These are phyloP conservation scores for Margaritispora aquatica DNA, from an alignment of 495 filamentous ascomycete species.

Conservation along the genomic window DNA sequence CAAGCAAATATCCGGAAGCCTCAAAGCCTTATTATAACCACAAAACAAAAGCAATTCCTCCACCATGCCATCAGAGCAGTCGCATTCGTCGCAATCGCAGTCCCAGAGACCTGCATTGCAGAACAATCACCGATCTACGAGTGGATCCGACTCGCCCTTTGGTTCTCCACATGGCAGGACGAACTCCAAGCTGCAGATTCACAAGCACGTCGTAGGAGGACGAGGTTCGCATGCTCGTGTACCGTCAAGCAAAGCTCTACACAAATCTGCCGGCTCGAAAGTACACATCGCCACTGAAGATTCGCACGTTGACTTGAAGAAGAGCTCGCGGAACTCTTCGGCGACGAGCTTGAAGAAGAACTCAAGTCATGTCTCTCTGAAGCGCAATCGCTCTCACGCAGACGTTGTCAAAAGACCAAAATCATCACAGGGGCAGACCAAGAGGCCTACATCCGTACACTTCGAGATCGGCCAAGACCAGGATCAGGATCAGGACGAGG, in stretches of 20 bases:
- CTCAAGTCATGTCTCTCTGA: constrained; percentile 39
- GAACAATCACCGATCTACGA: constrained; percentile 13
- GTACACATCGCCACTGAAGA: constrained; percentile 14
- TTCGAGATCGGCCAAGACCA: constrained; percentile 28
- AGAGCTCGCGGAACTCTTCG: constrained; percentile 30
- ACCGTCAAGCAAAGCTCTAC: constrained; percentile 19
- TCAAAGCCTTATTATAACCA: constrained; percentile 5
- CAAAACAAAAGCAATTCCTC: constrained; percentile 4
- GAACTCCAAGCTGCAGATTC: constrained; percentile 14
- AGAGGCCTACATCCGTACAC: constrained; percentile 34
- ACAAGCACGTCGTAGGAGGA: constrained; percentile 23
- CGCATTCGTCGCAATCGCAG: constrained; percentile 13
- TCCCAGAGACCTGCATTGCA: constrained; percentile 8
- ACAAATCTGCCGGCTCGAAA: constrained; percentile 18
- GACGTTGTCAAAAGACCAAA: constrained; percentile 36
- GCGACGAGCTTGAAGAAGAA: constrained; percentile 39
- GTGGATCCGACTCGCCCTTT: constrained; percentile 20
- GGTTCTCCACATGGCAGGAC: constrained; percentile 10
- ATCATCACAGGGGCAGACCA: constrained; percentile 35
- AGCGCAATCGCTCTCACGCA: constrained; percentile 23
- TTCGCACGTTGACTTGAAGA: constrained; percentile 20
- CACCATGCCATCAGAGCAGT: constrained; percentile 23
- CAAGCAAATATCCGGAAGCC: constrained; percentile 11
- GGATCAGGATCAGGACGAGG: constrained; percentile 34
- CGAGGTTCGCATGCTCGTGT: constrained; percentile 17